phyloP scores from a whole-genome alignment of 2,329 filamentous ascomycete species.

The Boeremia exigua region DNA sequence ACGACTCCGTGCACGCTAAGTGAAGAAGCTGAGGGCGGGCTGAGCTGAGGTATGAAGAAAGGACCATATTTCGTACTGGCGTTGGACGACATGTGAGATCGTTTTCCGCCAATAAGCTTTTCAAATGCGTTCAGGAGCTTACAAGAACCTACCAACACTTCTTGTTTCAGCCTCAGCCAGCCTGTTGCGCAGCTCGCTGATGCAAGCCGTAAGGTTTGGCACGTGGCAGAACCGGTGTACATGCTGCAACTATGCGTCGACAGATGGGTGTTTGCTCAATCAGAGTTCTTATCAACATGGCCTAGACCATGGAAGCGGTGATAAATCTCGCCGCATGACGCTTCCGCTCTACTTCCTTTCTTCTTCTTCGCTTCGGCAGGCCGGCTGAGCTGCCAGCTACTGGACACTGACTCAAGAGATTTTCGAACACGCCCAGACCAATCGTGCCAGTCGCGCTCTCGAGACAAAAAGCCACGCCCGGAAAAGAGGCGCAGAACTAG shows the following conservation, averaged over 20 bases:
- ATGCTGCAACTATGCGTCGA: background rate
- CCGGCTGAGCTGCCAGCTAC: background rate
- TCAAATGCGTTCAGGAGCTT: background rate
- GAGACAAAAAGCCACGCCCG: too few relatives aligned
- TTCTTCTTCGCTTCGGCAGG: background rate
- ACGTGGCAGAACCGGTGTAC: background rate
- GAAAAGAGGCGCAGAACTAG: too few relatives aligned
- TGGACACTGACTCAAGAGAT: background rate
- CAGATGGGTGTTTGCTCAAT: background rate
- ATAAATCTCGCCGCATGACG: background rate
- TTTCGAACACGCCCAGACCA: background rate
- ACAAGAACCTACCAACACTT: background rate
- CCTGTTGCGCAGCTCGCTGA: background rate
- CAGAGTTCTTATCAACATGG: background rate
- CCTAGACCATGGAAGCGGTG: background rate
- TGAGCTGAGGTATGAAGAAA: background rate
- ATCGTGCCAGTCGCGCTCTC: background rate
- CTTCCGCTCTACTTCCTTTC: slow-evolving; percentile 3
- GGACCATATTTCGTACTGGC: background rate
- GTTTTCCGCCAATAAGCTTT: background rate
- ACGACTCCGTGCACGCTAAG: slow-evolving; percentile 4
- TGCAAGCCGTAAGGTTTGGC: background rate
- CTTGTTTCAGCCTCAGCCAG: background rate
- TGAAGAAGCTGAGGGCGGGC: background rate
- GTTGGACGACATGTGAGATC: background rate